These are phyloP conservation scores for Agrocybe pediades DNA, from an alignment of 768 basidiomycete genomes.

Conservation along the genomic window DNA sequence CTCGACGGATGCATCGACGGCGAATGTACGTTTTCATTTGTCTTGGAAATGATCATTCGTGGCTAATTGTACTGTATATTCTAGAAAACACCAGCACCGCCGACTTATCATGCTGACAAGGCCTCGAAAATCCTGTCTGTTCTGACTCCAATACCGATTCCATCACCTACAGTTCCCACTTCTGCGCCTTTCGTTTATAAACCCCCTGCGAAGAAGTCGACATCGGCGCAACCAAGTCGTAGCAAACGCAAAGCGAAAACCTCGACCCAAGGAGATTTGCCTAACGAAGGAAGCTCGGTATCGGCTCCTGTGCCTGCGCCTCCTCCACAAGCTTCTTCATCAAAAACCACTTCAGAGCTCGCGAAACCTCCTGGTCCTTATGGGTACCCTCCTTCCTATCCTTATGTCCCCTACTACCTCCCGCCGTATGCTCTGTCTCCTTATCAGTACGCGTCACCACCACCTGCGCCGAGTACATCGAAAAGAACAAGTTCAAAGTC, in stretches of 20 bases:
- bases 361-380: conserved; percentile 5
- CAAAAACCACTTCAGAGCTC: not conserved
- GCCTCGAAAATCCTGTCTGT: not conserved
- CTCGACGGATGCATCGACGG: no score
- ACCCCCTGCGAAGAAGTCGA: conserved; percentile 10
- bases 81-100: conserved; percentile 11
- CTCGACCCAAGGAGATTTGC: not conserved
- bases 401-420: conserved; percentile 38
- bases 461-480: conserved; percentile 4
- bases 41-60: not conserved
- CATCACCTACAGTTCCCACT: conserved; percentile 12
- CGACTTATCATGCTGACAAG: not conserved
- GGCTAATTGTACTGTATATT: not conserved
- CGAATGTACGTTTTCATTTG: not conserved
- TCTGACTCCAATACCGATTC: not conserved
- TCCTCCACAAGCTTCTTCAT: not conserved
- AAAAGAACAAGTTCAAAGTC: not conserved
- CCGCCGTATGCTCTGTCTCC: conserved; percentile 34
- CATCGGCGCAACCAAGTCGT: conserved; percentile 6
- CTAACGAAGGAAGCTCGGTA: not conserved
- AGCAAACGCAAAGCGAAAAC: conserved; percentile 1
- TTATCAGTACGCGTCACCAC: conserved; percentile 12
- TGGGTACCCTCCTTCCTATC: conserved; percentile 17
- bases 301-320: not conserved
- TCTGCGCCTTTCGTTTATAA: conserved; percentile 20